Base-by-base conservation (phyloP, 1,284 basidiomycete genomes). In the Melampsora americana region DNA sequence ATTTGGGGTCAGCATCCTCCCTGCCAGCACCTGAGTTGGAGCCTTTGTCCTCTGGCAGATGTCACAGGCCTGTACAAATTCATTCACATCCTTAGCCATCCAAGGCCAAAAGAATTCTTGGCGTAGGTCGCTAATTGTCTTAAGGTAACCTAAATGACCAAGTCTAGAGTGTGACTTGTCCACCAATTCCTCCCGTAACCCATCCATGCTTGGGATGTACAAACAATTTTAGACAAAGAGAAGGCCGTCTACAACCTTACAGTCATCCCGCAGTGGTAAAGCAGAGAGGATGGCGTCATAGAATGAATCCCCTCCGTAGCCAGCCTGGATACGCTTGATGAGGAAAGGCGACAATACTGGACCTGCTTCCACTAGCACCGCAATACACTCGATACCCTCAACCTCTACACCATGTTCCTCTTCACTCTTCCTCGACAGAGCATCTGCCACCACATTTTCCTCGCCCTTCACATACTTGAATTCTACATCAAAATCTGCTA, bases 51-150 rank as follows among this genome's bases (percentile, higher is more conserved):
- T 32, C 28, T 79, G 78, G 59, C 78, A 79, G 5, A 60, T 53
- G 11, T 68, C 65, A 56, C 79, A 79, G 16, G 26, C 18, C n/a
- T 46, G 16, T 4, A 66, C 5, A 46, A 46, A 66, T 7, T 9
- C 3, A 16, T 12, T 14, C 18, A 46, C 39, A 4, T 66, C 65
- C 32, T 48, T 66, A 3, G 7, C 42, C 84, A 86, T 86, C n/a
- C 81, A 78, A 0, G 83, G 85, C 85, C 85, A 86, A 78, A 84
- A 85, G 67, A 82, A 86, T 0, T 80, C 80, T 4, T 78, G 68
- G 0, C 79, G 77, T 0, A 85, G 78, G 0, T 81, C 60, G 0
- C 72, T 79, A 69, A 85, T 84, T n/a, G 79, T 80, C 69, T 85
- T 85, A n/a, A 83, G 79, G 30, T 81, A 79, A 0, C 85, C 83